A percentile compares a stretch with the other conserved stretches of the same genome.
These are phyloP conservation scores for Colletotrichum destructivum DNA, from an alignment of 2,329 filamentous ascomycete species.

Conservation along the genomic window DNA sequence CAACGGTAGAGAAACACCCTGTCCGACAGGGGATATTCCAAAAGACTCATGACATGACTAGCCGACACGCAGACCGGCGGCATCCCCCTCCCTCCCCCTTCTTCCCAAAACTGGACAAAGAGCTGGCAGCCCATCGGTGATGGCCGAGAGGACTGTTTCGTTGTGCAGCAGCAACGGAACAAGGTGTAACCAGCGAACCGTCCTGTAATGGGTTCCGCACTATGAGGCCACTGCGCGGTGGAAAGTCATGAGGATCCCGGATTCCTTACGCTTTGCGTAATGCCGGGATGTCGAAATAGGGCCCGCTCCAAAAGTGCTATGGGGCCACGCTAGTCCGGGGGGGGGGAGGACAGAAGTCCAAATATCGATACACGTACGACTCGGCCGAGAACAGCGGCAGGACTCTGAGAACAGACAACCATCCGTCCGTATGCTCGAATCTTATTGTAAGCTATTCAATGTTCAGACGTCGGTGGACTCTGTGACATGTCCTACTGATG, in stretches of 20 bases:
- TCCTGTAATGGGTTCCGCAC: not conserved
- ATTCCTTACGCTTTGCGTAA: not conserved
- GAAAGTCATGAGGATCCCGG: not conserved
- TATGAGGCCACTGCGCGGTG: not conserved
- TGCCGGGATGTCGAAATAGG: constrained; percentile 13
- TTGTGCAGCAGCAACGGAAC: not conserved
- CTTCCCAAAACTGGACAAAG: not conserved
- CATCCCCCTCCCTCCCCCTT: not conserved
- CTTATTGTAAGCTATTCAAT: not conserved
- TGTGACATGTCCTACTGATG: not conserved
- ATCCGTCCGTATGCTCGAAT: not conserved
- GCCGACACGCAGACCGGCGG: not conserved
- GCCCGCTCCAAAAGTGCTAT: constrained; percentile 18
- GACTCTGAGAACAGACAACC: not conserved
- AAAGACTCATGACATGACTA: not conserved
- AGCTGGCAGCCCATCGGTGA: not conserved
- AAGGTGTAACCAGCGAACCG: not conserved
- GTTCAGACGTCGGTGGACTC: not conserved
- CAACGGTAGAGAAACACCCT: not conserved
- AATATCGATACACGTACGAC: not conserved
- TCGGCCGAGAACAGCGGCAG: constrained; percentile 2
- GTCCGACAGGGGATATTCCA: not conserved
- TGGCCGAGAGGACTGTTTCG: not conserved
- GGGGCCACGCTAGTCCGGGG: not conserved
- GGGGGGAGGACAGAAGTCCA: not conserved